Evolutionary conservation across 176 grass and related monocot genomes (phyloP), one percentile per base, ranked within the genome.

Genomic region (Triticum dicoccoides): DNA sequence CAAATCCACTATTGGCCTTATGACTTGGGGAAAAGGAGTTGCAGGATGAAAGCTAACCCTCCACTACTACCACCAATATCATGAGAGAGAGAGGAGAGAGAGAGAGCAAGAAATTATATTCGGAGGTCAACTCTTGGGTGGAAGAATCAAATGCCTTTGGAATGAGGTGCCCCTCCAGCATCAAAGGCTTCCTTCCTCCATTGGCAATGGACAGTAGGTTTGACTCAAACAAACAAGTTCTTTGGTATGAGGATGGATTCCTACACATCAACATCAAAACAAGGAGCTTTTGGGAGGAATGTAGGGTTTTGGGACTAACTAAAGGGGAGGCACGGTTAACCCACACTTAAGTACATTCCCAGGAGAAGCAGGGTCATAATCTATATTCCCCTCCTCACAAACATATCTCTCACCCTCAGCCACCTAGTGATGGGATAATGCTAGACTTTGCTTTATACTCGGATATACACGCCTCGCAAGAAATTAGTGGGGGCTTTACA

Each of bases 101-200:
- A 35, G 65, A 11, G 39, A 65, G 70, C 54, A 73, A 81, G 80
- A 91, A 88, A 91, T 79, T 77, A 86, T 95, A 96, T 96, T 96
- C 76, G 73, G 69, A 92, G 92, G 92, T 97, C 92, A 97, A 97
- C 95, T 90, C 90, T 97, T 89, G 90, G 93, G 93, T 95, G 96
- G 92, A 66, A 80, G 97, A 94, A 99, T 96, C 92, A 61, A 85
- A 96, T 94, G 87, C 94, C 88, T 84, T 86, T 64, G 82, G 92
- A 94, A 96, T 93, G 49, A 66, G 92, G 74, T 96, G 91, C 90
- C 49, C 49, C 49, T 58, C 81, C 29, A 87, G 92, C 90, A 94
- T 94, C 85, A 85, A 92, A 90, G 87, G 80, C 88, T 94, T 92
- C 88, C 61, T 86, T 92, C 88, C 61, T 86, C 90, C 65, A 92